These are phyloP conservation scores for Exserohilum turcica DNA, from an alignment of 2,329 filamentous ascomycete species.

Conservation along the genomic window DNA sequence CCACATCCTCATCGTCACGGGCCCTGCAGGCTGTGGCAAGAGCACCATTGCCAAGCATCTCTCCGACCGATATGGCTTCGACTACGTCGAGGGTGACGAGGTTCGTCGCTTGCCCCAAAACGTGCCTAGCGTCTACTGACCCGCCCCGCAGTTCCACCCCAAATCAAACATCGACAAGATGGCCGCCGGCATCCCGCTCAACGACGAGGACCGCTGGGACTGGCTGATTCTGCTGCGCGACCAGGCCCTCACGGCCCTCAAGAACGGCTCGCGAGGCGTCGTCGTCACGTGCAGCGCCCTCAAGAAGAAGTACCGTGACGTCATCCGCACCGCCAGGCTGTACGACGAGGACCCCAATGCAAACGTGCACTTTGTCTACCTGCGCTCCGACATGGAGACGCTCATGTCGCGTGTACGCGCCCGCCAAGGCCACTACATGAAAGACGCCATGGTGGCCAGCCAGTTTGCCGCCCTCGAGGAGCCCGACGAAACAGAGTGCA, in stretches of 20 bases:
- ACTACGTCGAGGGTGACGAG: constrained; percentile 59
- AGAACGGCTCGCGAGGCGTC: constrained; percentile 61
- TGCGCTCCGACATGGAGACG: constrained; percentile 75
- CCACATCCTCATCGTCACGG: constrained; percentile 59
- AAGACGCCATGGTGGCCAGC: constrained; percentile 90
- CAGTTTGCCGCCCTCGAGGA: constrained; percentile 89
- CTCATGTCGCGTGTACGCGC: constrained; percentile 75
- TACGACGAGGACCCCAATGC: constrained; percentile 53
- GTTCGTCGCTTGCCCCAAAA: constrained; percentile 36
- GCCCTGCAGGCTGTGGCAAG: constrained; percentile 61
- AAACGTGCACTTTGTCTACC: constrained; percentile 85
- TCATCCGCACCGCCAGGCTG: constrained; percentile 56
- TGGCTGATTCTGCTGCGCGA: constrained; percentile 71
- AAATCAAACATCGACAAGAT: constrained; percentile 75
- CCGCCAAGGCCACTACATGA: constrained; percentile 91
- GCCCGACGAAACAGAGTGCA: constrained; percentile 69
- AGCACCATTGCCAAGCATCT: constrained; percentile 57
- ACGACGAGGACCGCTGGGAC: constrained; percentile 94
- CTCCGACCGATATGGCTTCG: constrained; percentile 49
- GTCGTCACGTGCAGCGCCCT: constrained; percentile 95
- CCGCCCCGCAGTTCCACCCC: constrained; percentile 53
- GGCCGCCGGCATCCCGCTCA: constrained; percentile 79
- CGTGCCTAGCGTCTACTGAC: neutral
- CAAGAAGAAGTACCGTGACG: constrained; percentile 94
- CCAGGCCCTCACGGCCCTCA: constrained; percentile 48